phyloP scores from a whole-genome alignment of 1,139 yeast species.

The Protomyces arabidopsidicola region DNA sequence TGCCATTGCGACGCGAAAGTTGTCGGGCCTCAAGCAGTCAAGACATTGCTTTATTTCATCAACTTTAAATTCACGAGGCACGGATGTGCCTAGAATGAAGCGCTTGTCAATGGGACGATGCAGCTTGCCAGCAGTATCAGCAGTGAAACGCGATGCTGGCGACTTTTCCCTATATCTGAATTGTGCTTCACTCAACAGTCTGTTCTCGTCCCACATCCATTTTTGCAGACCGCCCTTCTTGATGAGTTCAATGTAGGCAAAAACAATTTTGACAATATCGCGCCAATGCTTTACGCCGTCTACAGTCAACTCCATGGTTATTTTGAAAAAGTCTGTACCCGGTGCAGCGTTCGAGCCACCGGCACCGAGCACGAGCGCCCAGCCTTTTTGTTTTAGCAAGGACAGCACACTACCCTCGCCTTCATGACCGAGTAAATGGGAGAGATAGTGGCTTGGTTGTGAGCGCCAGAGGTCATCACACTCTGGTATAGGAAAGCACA shows the following conservation, averaged over 20 bases:
- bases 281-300: slow-evolving; percentile 62
- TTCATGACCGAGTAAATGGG: slow-evolving; percentile 89
- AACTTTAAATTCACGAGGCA: slow-evolving; percentile 58
- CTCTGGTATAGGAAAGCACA: slow-evolving; percentile 72
- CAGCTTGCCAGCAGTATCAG: slow-evolving; percentile 48
- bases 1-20: slow-evolving; percentile 54
- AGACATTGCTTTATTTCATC: slow-evolving; percentile 52
- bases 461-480: slow-evolving; percentile 59
- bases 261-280: slow-evolving; percentile 54
- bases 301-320: slow-evolving; percentile 71
- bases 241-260: slow-evolving; percentile 68
- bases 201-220: slow-evolving; percentile 51
- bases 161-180: slow-evolving; percentile 67
- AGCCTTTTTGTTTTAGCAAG: slow-evolving; percentile 62
- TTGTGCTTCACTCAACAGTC: slow-evolving; percentile 46
- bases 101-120: slow-evolving; percentile 61
- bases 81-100: slow-evolving; percentile 50
- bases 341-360: slow-evolving; percentile 67
- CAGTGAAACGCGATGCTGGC: slow-evolving; percentile 57
- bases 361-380: slow-evolving; percentile 75
- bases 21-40: slow-evolving; percentile 51
- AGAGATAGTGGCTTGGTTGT: slow-evolving; percentile 63
- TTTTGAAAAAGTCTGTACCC: slow-evolving; percentile 61
- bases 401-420: slow-evolving; percentile 75
- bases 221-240: slow-evolving; percentile 53